Conservation (phyloP, 2,329 filamentous ascomycete species). For the Aspergillus sp. region DNA sequence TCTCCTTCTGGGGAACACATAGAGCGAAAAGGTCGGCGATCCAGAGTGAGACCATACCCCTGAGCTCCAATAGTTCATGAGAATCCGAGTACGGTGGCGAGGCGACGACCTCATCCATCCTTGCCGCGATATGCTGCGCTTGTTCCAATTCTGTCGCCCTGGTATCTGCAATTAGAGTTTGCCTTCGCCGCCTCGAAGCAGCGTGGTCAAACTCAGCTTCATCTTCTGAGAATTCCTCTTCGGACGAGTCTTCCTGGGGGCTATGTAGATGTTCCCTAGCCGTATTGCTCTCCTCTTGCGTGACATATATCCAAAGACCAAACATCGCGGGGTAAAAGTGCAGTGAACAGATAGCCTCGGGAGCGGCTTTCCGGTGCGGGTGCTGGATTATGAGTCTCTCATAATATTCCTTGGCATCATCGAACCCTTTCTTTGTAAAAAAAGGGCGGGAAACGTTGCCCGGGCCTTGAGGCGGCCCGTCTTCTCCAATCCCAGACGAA, state of each 20-base stretch:
- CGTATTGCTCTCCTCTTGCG: slow-evolving; percentile 50
- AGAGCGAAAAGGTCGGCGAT: slow-evolving; percentile 54
- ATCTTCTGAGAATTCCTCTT: slow-evolving; percentile 21
- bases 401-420: slow-evolving; percentile 59
- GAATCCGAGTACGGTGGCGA: slow-evolving; percentile 62
- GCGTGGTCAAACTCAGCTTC: slow-evolving; percentile 17
- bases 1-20: slow-evolving; percentile 17
- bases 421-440: slow-evolving; percentile 44
- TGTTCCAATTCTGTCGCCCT: slow-evolving; percentile 46
- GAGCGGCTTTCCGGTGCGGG: slow-evolving; percentile 56
- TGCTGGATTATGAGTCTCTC: slow-evolving; percentile 68
- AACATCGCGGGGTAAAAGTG: slow-evolving; percentile 78
- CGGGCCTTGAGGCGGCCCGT: slow-evolving; percentile 1
- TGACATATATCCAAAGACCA: slow-evolving; percentile 68
- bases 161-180: slow-evolving; percentile 25
- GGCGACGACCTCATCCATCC: slow-evolving; percentile 62
- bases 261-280: slow-evolving; percentile 33
- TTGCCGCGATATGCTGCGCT: slow-evolving; percentile 54
- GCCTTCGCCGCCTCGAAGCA: slow-evolving; percentile 28
- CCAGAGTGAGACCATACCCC: slow-evolving; percentile 67
- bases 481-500: slow-evolving; percentile 1
- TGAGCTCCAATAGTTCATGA: slow-evolving; percentile 56
- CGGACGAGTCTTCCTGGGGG: slow-evolving; percentile 13
- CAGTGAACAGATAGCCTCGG: slow-evolving; percentile 52
- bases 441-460: slow-evolving; percentile 12